Base-by-base conservation (phyloP, 73 alveolate species). In the Tetrahymena borealis region DNA sequence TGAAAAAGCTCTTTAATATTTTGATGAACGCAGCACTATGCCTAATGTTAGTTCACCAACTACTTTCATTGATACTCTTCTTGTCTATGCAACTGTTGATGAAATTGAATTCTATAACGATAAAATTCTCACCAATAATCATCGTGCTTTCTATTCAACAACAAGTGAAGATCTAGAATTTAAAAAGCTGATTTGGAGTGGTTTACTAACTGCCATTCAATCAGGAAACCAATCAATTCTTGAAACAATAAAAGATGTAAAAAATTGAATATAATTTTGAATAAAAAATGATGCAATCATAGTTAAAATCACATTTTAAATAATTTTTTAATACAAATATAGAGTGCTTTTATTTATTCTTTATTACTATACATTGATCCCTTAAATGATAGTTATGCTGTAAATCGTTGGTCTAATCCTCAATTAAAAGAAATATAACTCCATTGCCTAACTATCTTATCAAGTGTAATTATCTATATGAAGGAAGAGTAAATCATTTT, bases 121-220 rank as follows among this genome's bases (percentile, higher is more conserved):
- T 33, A 85, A 91, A 85, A 93, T 93, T 3, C 42, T 91, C 60
- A 96, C 96, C n/a, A 96, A 94, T 39, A 95, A 97, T 38, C 95
- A 91, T 38, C 98, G 97, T 94, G 96, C 99, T 32, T 94, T 98
- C 91, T 98, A 97, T 60, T 96, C 99, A 11, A 98, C 99, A 6
- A 97, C 98, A 90, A 98, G 98, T 90, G 99, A 98, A 94, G 99
- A 98, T 93, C 96, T 98, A 40, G 99, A 98, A 95, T 98, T 98
- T 91, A 98, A 98, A 90, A 98, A 98, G 93, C 96, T 98, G 33
- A 94, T 98, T 16, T 97, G 99, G 99, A 98, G 99, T 37, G 97
- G 99, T 90, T 95, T 98, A 7, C 94, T 97, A 16, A 94, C 95
- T 31, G 92, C 95, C 0, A 92, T 95, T 1, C 38, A 92, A 90